phyloP scores from a whole-genome alignment of 2,329 filamentous ascomycete genomes.

The Xylaria sp. region DNA sequence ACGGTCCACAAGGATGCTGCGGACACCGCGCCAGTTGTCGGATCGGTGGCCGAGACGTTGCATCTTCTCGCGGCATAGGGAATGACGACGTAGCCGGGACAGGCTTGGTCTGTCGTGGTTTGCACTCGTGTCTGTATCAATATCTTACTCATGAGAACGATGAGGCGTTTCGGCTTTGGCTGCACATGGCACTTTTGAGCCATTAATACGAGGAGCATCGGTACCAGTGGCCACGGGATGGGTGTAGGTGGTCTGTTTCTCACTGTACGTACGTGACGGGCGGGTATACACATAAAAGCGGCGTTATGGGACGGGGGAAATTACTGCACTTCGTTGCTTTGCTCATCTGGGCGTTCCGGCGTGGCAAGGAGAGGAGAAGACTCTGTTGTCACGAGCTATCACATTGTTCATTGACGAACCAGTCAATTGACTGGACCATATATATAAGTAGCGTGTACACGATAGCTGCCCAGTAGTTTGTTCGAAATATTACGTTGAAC shows the following conservation, averaged over 20 bases:
- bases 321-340: constrained; percentile 2
- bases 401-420: constrained; percentile 34
- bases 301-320: constrained; percentile 49
- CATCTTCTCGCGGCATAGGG: constrained; percentile 38
- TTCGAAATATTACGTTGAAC: constrained; percentile 1
- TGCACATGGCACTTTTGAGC: constrained; percentile 42
- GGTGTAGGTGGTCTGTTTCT: constrained; percentile 36
- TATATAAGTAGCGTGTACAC: constrained; percentile 42
- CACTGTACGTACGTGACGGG: constrained; percentile 47
- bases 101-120: constrained; percentile 20
- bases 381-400: constrained; percentile 29
- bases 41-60: constrained; percentile 35
- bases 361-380: constrained; percentile 39
- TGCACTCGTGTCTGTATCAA: constrained; percentile 52
- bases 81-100: constrained; percentile 28
- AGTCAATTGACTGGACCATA: constrained; percentile 37
- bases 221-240: constrained; percentile 36
- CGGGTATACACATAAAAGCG: constrained; percentile 59
- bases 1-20: constrained; percentile 5
- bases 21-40: constrained; percentile 23
- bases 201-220: constrained; percentile 37
- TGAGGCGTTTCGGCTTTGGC: constrained; percentile 45
- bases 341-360: constrained; percentile 38
- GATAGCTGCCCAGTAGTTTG: constrained; percentile 15
- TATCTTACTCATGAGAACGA: constrained; percentile 50